phyloP scores from a whole-genome alignment of 2,329 filamentous ascomycete species.

The Aspergillus brunneoviolaceus region DNA sequence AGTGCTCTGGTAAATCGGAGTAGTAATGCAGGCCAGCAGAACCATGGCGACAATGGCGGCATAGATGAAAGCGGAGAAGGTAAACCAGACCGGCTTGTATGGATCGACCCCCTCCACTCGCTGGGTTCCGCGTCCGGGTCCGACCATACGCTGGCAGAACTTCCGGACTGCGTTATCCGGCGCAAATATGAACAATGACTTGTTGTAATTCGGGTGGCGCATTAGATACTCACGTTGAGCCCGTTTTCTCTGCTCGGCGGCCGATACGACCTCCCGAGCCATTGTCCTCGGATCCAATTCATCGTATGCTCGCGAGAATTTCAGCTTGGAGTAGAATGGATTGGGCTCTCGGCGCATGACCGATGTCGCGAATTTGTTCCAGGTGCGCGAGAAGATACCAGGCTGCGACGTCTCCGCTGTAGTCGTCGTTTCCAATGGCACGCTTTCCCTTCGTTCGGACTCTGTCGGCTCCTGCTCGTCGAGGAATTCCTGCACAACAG shows the following conservation, averaged over 20 bases:
- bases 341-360: conserved; percentile 75
- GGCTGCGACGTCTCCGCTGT: conserved; percentile 51
- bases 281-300: conserved; percentile 80
- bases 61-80: conserved; percentile 91
- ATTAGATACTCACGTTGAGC: conserved; percentile 88
- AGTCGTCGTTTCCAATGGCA: conserved; percentile 25
- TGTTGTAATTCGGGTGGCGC: conserved; percentile 88
- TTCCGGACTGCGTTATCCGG: conserved; percentile 75
- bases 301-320: conserved; percentile 69
- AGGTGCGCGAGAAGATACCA: conserved; percentile 60
- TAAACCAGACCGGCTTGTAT: conserved; percentile 86
- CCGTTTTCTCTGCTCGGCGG: conserved; percentile 76
- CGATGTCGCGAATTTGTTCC: conserved; percentile 58
- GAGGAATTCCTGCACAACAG: conserved; percentile 90
- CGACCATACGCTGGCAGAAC: conserved; percentile 84
- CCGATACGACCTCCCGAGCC: conserved; percentile 85
- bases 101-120: conserved; percentile 88
- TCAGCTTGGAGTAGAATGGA: conserved; percentile 86
- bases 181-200: conserved; percentile 81
- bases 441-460: conserved; percentile 31
- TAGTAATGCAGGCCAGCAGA: conserved; percentile 89
- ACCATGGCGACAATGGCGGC: conserved; percentile 96
- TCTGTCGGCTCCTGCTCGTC: conserved; percentile 60
- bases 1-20: conserved; percentile 86
- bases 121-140: conserved; percentile 81